phyloP scores from a whole-genome alignment of 148 eudicot genomes.

The Vaccinium macrocarpon region DNA sequence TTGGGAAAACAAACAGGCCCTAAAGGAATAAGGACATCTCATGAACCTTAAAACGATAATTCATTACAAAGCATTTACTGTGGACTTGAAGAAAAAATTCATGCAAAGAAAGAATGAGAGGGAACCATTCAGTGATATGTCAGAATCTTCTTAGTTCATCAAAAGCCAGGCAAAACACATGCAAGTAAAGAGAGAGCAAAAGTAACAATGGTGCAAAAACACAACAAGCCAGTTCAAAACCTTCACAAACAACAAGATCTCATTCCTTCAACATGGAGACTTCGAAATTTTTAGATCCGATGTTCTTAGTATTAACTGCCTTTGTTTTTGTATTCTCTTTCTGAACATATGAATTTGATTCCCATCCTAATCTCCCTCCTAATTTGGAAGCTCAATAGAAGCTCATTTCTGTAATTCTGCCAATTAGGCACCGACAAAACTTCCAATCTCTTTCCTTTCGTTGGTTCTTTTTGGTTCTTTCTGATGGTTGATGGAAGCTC shows the following conservation, averaged over 20 bases:
- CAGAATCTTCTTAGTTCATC: neutral
- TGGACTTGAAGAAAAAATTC: neutral
- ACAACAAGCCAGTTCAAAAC: neutral
- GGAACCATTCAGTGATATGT: neutral
- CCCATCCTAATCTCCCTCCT: neutral
- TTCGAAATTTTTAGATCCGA: neutral
- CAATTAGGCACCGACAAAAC: neutral
- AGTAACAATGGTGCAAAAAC: neutral
- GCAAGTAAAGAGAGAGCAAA: no score
- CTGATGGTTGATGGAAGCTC: conserved; percentile 16
- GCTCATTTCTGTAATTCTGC: conserved; percentile 3
- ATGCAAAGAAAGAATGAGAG: neutral
- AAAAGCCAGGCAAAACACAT: neutral
- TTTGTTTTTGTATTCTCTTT: neutral
- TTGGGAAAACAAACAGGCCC: neutral
- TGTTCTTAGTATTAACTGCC: neutral
- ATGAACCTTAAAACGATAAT: neutral
- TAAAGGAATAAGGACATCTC: neutral
- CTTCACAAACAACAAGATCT: neutral
- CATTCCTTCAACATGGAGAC: neutral
- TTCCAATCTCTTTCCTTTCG: neutral
- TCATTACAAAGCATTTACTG: neutral
- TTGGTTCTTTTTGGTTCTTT: neutral
- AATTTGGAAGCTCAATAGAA: neutral
- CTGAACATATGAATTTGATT: no score